Evolutionary conservation across 352 stramenopile species (phyloP).

Genomic region (Phytopythium litorale): DNA sequence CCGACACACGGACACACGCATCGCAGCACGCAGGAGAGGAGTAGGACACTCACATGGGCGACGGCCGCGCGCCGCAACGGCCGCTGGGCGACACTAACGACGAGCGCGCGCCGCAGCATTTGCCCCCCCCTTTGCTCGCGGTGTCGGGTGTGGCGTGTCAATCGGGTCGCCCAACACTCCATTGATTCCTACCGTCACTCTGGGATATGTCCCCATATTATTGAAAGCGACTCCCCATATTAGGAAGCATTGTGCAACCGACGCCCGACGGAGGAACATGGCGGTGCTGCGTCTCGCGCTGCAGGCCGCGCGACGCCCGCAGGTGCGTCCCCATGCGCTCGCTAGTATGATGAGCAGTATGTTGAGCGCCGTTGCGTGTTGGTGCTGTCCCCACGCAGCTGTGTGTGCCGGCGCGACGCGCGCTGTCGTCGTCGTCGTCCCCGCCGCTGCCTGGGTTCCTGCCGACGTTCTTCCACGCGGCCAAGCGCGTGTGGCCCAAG

Average conservation of each 20-base stretch:
- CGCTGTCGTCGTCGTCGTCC: constrained; percentile 9
- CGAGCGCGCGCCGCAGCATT: constrained; percentile 14
- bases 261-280: no score
- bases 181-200: no score
- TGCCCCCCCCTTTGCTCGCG: neutral
- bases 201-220: no score
- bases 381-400: neutral
- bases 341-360: no score
- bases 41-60: neutral
- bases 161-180: no score
- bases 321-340: no score
- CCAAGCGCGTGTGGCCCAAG: constrained; percentile 16
- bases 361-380: no score
- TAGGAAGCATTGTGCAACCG: no score
- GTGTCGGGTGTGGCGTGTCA: neutral
- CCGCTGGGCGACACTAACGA: neutral
- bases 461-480: constrained; percentile 10
- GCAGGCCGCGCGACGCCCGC: no score
- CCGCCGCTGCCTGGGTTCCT: constrained; percentile 14
- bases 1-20: neutral
- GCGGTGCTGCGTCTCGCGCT: no score
- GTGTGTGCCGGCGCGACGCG: neutral
- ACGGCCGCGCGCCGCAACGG: neutral
- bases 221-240: no score
- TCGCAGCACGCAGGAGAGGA: neutral